Percentiles rank a stretch among this genome's conserved stretches.
These are phyloP conservation scores for Endotrypanum monterogeii DNA, from an alignment of 208 protist genomes.

Conservation along the genomic window DNA sequence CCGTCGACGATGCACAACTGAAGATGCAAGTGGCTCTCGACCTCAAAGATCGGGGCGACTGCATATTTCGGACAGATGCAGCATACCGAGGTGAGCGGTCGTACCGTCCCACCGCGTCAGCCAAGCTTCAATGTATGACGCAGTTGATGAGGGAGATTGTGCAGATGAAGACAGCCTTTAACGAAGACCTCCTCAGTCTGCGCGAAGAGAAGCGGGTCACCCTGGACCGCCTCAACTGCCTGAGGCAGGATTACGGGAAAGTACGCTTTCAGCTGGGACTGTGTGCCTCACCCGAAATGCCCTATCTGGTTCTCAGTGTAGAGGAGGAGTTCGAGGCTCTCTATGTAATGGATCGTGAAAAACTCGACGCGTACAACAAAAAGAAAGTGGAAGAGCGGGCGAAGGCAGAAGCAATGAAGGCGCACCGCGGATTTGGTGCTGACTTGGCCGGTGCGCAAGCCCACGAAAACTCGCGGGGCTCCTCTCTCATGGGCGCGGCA, in stretches of 20 bases:
- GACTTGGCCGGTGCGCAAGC: slow-evolving; percentile 63
- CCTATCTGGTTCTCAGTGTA: slow-evolving; percentile 22
- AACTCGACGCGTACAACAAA: slow-evolving; percentile 66
- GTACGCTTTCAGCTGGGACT: slow-evolving; percentile 24
- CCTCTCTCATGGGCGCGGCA: background rate
- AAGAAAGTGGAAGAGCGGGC: slow-evolving; percentile 49
- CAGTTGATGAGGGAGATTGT: slow-evolving; percentile 88
- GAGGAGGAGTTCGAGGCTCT: slow-evolving; percentile 77
- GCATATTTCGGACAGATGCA: slow-evolving; percentile 91
- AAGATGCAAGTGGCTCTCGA: slow-evolving; percentile 68
- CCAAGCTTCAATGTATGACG: slow-evolving; percentile 94
- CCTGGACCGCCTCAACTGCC: slow-evolving; percentile 64
- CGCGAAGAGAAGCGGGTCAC: slow-evolving; percentile 87
- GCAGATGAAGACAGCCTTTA: slow-evolving; percentile 88
- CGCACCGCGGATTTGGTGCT: slow-evolving; percentile 86
- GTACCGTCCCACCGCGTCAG: slow-evolving; percentile 90
- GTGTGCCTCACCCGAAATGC: slow-evolving; percentile 3
- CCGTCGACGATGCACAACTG: slow-evolving; percentile 79
- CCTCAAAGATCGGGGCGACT: slow-evolving; percentile 88
- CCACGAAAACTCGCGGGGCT: slow-evolving; percentile 21
- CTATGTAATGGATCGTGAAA: slow-evolving; percentile 60
- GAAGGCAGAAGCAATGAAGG: slow-evolving; percentile 77
- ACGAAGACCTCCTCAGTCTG: slow-evolving; percentile 86
- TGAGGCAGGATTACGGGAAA: slow-evolving; percentile 32
- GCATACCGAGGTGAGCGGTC: slow-evolving; percentile 71